Base-by-base conservation (phyloP, 2,329 filamentous ascomycete species). In the Claviceps capensis region DNA sequence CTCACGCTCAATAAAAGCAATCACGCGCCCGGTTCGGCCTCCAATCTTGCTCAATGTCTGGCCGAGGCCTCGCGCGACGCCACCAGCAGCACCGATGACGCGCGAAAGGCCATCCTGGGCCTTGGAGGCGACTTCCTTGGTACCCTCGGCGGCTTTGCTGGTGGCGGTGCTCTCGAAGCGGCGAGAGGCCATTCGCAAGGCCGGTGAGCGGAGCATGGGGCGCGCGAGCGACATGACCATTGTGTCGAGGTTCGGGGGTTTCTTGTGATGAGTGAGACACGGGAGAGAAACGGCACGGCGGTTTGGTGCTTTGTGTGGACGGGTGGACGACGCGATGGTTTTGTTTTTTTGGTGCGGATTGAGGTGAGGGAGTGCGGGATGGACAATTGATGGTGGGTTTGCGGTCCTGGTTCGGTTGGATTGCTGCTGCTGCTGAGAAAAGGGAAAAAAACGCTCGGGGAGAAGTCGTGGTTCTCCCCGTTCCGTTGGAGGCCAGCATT, bases 1-100 rank as follows among this genome's bases (percentile, higher is more conserved):
- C 89, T 73, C 80, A 97, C 93, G 85, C 78, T 96, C 87, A 64
- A 93, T 76, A 64, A 90, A 86, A 61, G 75, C 76, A 68, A 95
- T 79, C 60, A 90, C 65, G 69, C 78, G 81, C 63, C 88, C 89
- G 56, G 88, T 90, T 62, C 86, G 81, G 63, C 91, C 91, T 64
- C 89, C 90, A 66, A 90, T 77, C 72, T 82, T 85, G 67, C 81
- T 76, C 61, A 95, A 71, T 53, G 85, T 81, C 64, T 72, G 79
- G 59, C 76, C 72, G 59, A 84, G 71, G 52, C 81, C 78, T 65
- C 81, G 79, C 53, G 85, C 86, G 61, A 85, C 87, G 65, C 80
- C 83, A 53, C 87, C 87, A 61, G 89, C 90, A 51, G 87, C 82
- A 62, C 85, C 83, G 58, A 84, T 77, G 63, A 93, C 90, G 65